A percentile compares a stretch with the other conserved stretches of the same genome.
phyloP scores from a whole-genome alignment of 768 basidiomycete genomes.

The Tricholoma furcatifolium region DNA sequence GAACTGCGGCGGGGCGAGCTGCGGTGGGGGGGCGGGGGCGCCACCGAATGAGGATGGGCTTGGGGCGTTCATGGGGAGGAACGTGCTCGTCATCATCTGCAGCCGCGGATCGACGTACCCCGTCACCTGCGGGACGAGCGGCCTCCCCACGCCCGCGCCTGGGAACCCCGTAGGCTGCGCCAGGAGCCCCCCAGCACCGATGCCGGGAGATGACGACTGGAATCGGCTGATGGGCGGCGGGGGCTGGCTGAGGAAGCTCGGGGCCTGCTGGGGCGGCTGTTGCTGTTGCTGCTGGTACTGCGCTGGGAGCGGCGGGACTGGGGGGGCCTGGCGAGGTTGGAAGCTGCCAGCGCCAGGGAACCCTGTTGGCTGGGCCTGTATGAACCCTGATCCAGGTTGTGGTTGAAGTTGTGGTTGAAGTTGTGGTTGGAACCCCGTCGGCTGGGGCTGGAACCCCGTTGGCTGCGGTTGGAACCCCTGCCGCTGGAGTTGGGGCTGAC shows the following conservation, averaged over 20 bases:
- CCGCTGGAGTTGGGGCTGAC: slow-evolving; percentile 31
- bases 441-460: slow-evolving; percentile 63
- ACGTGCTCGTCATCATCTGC: slow-evolving; percentile 86
- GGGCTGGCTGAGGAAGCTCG: slow-evolving; percentile 39
- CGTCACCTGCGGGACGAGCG: slow-evolving; percentile 71
- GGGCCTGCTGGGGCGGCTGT: slow-evolving; percentile 34
- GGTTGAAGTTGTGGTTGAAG: slow-evolving; percentile 29
- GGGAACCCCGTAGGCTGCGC: slow-evolving; percentile 63
- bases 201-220: slow-evolving; percentile 54
- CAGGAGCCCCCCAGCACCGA: slow-evolving; percentile 39
- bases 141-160: slow-evolving; percentile 32
- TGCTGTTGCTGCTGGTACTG: slow-evolving; percentile 60
- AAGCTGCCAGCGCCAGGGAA: slow-evolving; percentile 39
- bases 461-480: slow-evolving; percentile 56
- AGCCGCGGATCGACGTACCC: slow-evolving; percentile 83
- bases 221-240: slow-evolving; percentile 48
- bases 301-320: slow-evolving; percentile 61
- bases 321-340: slow-evolving; percentile 46
- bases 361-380: slow-evolving; percentile 55
- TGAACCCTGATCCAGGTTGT: slow-evolving; percentile 37
- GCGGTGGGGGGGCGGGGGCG: slow-evolving; percentile 58
- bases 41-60: slow-evolving; percentile 55
- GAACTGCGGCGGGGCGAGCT: slow-evolving; percentile 64
- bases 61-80: slow-evolving; percentile 64
- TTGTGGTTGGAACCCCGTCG: slow-evolving; percentile 43